These are phyloP conservation scores for Starmerella floricola DNA, from an alignment of 805 yeast genomes.

Conservation along the genomic window DNA sequence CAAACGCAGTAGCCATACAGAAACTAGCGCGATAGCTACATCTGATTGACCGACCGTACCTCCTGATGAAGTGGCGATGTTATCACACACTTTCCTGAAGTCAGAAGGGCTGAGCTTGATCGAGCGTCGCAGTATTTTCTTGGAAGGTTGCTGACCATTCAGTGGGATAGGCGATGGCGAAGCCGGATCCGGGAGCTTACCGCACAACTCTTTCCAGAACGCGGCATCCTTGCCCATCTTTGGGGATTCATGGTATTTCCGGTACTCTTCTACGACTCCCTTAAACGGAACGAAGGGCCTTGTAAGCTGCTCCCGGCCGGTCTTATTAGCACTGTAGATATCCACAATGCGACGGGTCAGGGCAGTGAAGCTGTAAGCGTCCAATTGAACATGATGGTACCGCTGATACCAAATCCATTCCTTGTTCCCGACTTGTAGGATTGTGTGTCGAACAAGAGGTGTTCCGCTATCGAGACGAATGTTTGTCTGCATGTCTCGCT, in stretches of 20 bases:
- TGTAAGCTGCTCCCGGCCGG: background rate
- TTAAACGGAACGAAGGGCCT: conserved; percentile 1
- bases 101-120: background rate
- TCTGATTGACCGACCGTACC: conserved; percentile 2
- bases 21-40: conserved; percentile 8
- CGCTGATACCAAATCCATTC: conserved; percentile 15
- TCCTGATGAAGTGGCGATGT: background rate
- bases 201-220: conserved; percentile 8
- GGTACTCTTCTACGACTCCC: conserved; percentile 9
- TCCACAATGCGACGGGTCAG: conserved; percentile 14
- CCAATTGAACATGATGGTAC: conserved; percentile 15
- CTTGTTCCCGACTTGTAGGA: conserved; percentile 1
- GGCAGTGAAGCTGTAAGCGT: conserved; percentile 17
- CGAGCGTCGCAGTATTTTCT: conserved; percentile 7
- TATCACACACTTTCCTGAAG: background rate
- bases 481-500: conserved; percentile 1
- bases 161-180: conserved; percentile 4
- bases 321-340: conserved; percentile 6
- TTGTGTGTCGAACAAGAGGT: conserved; percentile 3
- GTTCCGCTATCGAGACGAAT: conserved; percentile 5
- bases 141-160: conserved; percentile 8
- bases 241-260: conserved; percentile 1
- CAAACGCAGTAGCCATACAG: conserved; percentile 14
- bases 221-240: conserved; percentile 7
- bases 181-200: conserved; percentile 6